Evolutionary conservation across 108 stramenopile species (phyloP), one percentile per base, ranked within the genome.

Genomic region (Pseudonitzschia pungens): DNA sequence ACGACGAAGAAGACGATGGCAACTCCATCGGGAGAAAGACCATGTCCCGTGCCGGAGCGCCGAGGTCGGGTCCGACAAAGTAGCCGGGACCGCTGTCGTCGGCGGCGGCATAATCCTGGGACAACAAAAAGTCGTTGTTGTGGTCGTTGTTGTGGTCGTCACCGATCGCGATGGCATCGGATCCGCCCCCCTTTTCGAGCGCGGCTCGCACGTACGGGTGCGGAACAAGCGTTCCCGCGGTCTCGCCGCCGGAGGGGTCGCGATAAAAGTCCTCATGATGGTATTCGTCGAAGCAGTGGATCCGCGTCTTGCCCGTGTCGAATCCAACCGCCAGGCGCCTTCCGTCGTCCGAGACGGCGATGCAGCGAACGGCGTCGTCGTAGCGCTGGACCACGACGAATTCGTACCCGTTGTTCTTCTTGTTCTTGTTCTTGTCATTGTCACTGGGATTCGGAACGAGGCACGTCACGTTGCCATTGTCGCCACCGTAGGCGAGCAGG

Each of bases 401-500:
- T 24, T 29, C 32, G 36, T 24, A 8, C 24, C 55, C 56, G 21
- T 32, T 29, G 20, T 42, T 53, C n/a, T 32, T 63, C n/a, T n/a
- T 45, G 44, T 8, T 28, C 22, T 29, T 28, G 15, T 62, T 36
- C n/a, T 65, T 40, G 41, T 52, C 55, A 15, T 26, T 60, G 56
- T 59, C 16, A 10, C 18, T 11, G 45, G 1, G 9, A 10, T 12
- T 14, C 48, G 40, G 51, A 31, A 54, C 6, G 7, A 42, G 24
- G 28, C 57, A 72, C 53, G 65, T 72, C 51, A 92, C 59, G n/a
- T 33, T 42, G 8, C 92, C 92, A 68, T 88, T 82, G 48, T 87
- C 84, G 14, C 89, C 92, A 42, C 92, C 92, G 74, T 88, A 90
- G 20, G 87, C 84, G 12, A 92, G 56, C 15, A 89, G 9, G 27